Percentiles rank a stretch among this genome's conserved stretches.
These are phyloP conservation scores for Cucurbita ficifolia DNA, from an alignment of 306 rosid species.

Conservation along the genomic window DNA sequence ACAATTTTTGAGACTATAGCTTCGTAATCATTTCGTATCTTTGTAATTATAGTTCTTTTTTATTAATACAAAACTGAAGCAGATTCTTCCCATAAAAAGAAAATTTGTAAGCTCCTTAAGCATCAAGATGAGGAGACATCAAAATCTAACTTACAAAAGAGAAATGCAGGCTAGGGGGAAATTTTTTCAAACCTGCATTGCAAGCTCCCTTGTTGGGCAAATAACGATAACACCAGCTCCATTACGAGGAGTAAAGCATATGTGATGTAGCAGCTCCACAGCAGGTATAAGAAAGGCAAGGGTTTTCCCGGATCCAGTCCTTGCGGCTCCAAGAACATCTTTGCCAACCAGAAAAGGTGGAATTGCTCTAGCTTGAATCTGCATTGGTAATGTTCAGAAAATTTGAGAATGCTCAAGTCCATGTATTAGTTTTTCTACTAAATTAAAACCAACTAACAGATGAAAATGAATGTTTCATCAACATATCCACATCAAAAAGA, in stretches of 20 bases:
- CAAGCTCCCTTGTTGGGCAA: constrained; percentile 94
- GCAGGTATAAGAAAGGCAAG: constrained; percentile 92
- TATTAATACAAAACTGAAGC: neutral
- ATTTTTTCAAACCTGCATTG: constrained; percentile 54
- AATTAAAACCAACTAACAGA: neutral
- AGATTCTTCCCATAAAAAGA: neutral
- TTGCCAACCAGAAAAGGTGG: constrained; percentile 58
- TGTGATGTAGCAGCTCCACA: constrained; percentile 48
- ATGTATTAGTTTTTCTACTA: neutral
- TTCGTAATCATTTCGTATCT: neutral
- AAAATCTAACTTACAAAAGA: neutral
- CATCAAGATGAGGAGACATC: neutral
- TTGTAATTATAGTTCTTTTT: neutral
- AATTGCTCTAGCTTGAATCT: constrained; percentile 78
- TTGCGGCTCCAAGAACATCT: constrained; percentile 93
- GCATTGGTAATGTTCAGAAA: constrained; percentile 14
- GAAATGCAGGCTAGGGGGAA: neutral
- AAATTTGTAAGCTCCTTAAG: neutral
- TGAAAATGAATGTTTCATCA: neutral
- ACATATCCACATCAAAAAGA: neutral
- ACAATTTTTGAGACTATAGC: neutral
- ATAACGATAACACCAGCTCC: constrained; percentile 76
- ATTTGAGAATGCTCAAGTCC: neutral
- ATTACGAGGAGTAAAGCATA: constrained; percentile 45
- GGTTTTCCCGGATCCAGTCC: constrained; percentile 95